Conservation (phyloP, 345 rosid genomes). For the Populus davidiana region DNA sequence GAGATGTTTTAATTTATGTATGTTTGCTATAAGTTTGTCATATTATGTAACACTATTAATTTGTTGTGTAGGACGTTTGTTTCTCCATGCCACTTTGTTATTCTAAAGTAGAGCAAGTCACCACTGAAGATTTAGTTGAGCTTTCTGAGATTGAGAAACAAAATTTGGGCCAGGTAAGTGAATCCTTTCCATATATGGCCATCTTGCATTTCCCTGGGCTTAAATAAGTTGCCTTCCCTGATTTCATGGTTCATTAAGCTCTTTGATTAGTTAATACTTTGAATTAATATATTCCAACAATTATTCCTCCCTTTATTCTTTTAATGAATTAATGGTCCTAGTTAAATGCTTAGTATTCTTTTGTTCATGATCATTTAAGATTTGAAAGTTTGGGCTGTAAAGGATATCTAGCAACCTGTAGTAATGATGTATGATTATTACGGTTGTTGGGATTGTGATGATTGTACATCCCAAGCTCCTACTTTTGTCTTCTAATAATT, state of each 20-base stretch:
- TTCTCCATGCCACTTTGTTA: constrained; percentile 94
- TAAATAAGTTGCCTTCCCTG: not conserved
- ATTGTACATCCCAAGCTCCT: not conserved
- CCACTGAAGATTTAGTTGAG: constrained; percentile 80
- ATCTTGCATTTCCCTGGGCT: not conserved
- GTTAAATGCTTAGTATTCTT: not conserved
- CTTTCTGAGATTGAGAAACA: constrained; percentile 92
- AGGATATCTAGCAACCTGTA: not conserved
- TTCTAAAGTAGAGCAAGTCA: constrained; percentile 72
- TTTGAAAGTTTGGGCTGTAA: not conserved
- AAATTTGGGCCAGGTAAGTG: constrained; percentile 86
- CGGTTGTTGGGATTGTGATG: not conserved
- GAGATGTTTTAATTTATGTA: not conserved
- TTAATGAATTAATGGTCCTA: not conserved
- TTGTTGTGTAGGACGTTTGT: constrained; percentile 56
- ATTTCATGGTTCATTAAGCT: not conserved
- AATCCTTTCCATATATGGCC: constrained; percentile 18
- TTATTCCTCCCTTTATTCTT: not conserved
- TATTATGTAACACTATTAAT: not conserved
- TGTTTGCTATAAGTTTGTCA: not conserved
- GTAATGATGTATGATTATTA: not conserved
- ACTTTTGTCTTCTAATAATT: not conserved
- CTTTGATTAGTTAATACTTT: not conserved
- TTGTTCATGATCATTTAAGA: not conserved
- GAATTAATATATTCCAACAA: not conserved